These are phyloP conservation scores for Cercospora brassicicola DNA, from an alignment of 2,329 filamentous ascomycete genomes.

Conservation along the genomic window DNA sequence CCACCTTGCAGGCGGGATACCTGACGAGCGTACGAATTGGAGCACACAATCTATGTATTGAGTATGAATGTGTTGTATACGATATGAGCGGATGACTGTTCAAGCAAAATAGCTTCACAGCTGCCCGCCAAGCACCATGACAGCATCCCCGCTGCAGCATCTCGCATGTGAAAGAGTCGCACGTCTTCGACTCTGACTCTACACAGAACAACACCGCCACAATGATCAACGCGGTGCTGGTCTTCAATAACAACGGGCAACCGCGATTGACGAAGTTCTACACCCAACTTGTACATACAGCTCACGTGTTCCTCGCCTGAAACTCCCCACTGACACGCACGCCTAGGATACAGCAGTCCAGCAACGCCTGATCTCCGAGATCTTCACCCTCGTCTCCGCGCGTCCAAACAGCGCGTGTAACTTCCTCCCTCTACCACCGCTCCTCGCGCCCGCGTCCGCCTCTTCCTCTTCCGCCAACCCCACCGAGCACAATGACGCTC, in stretches of 20 bases:
- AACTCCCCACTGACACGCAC: background rate
- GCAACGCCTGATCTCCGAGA: constrained; percentile 93
- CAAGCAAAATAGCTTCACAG: background rate
- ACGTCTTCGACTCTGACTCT: background rate
- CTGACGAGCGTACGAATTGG: background rate
- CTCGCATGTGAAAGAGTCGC: background rate
- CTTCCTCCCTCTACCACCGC: constrained; percentile 69
- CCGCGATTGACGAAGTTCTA: constrained; percentile 98
- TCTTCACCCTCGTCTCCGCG: constrained; percentile 92
- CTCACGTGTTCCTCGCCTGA: too few relatives aligned
- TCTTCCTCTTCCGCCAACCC: constrained; percentile 41
- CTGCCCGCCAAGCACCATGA: background rate
- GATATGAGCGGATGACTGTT: background rate
- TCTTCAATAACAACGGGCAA: constrained; percentile 98
- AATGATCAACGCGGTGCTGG: constrained; percentile 98
- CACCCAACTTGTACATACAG: constrained; percentile 72
- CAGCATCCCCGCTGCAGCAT: background rate
- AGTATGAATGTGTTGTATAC: background rate
- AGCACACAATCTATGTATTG: background rate
- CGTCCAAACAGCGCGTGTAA: constrained; percentile 92
- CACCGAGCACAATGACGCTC: constrained; percentile 75
- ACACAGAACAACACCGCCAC: background rate
- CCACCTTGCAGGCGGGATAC: background rate
- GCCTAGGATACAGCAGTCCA: constrained; percentile 85
- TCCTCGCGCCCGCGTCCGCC: constrained; percentile 30